phyloP scores from a whole-genome alignment of 768 basidiomycete genomes.

The Mycena alexandri region DNA sequence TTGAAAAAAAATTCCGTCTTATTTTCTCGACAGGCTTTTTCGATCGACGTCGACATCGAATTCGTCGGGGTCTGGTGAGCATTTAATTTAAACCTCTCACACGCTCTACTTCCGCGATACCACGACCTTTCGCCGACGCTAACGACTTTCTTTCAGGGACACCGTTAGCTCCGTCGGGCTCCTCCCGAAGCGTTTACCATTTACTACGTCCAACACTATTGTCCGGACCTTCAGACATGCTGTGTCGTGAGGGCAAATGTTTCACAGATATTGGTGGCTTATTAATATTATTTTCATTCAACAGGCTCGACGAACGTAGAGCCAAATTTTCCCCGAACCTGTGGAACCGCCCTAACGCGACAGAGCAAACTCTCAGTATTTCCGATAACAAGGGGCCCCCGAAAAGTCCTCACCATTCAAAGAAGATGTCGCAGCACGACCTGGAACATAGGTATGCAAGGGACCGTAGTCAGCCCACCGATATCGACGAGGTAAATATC shows the following conservation, averaged over 20 bases:
- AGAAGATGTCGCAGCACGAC: slow-evolving; percentile 25
- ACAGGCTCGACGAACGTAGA: slow-evolving; percentile 62
- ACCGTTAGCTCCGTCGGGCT: slow-evolving; percentile 68
- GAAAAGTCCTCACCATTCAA: slow-evolving; percentile 15
- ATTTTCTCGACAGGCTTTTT: slow-evolving; percentile 49
- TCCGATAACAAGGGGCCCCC: slow-evolving; percentile 30
- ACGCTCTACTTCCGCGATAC: slow-evolving; percentile 1
- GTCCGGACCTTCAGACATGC: slow-evolving; percentile 67
- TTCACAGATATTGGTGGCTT: too few species aligned
- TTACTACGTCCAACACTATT: slow-evolving; percentile 59
- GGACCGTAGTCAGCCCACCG: slow-evolving; percentile 42
- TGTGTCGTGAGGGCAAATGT: slow-evolving; percentile 43
- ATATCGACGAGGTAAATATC: slow-evolving; percentile 62
- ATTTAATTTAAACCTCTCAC: not conserved
- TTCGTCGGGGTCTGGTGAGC: slow-evolving; percentile 67
- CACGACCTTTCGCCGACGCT: slow-evolving; percentile 6
- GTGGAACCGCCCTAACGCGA: slow-evolving; percentile 49
- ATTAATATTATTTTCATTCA: too few species aligned
- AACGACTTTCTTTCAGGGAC: slow-evolving; percentile 54
- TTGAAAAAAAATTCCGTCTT: not conserved
- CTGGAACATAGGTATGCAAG: slow-evolving; percentile 46
- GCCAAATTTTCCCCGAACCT: slow-evolving; percentile 63
- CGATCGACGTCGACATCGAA: slow-evolving; percentile 57
- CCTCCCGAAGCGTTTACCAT: slow-evolving; percentile 58
- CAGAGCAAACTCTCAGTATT: slow-evolving; percentile 48